Base-by-base conservation (phyloP, 2,329 filamentous ascomycete species). In the Colletotrichum paranaense region DNA sequence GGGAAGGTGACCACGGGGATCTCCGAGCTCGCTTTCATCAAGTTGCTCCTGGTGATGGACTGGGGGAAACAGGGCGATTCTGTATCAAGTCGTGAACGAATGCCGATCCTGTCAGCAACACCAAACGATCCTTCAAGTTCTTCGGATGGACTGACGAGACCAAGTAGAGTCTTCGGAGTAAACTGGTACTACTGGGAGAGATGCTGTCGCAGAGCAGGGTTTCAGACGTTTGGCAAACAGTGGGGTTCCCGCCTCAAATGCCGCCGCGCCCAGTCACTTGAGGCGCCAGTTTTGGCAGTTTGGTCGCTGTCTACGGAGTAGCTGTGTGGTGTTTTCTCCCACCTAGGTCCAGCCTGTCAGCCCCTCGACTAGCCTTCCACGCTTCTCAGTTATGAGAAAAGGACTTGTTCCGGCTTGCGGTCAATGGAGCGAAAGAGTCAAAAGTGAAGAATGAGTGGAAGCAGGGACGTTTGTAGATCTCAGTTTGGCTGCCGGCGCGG, bases 151-250 rank as follows among this genome's bases (percentile, higher is more conserved):
- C n/a, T 28, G 26, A 58, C 16, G 16, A 58, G 28, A 32, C 55
- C 14, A 35, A 22, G 38, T 14, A 53, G 19, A 38, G 12, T 19
- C 22, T 42, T 26, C 19, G 14, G n/a, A 46, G 52, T n/a, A 12
- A 55, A 65, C 38, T 26, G 53, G n/a, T 24, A 28, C 24, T 16
- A 42, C 38, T 38, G 24, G 52, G 60, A 65, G 53, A 32, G 62
- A 52, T 30, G 62, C 62, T 70, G 68, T 70, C 62, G 59, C 68
- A 60, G 55, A 52, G 62, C 62, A 70, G 57, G 55, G 68, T 70
- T 70, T 70, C 68, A 70, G 68, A 67, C 19, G 62, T 67, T 67
- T 70, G 55, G 62, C 55, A 67, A 70, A 66, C 62, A 70, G 68
- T 67, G 68, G 62, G 68, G 32, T 64, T 64, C 38, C 68, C 63